A percentile compares a stretch with the other conserved stretches of the same genome.
phyloP scores from a whole-genome alignment of 805 yeast genomes.

The Yarrowia porcina region DNA sequence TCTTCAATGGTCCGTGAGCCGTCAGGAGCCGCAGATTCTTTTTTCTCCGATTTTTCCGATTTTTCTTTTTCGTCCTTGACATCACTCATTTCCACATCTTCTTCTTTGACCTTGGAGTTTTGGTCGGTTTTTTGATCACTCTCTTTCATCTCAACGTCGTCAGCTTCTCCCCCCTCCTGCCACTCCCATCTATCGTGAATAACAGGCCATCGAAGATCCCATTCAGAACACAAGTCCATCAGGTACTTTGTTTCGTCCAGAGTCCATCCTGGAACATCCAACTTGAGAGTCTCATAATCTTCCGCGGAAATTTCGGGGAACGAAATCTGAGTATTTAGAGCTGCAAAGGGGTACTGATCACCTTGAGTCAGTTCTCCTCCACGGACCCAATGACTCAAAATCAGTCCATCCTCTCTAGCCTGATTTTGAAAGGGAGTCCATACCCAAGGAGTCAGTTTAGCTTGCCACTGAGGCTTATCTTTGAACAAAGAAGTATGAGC shows the following conservation, averaged over 20 bases:
- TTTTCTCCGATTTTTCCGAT: background rate
- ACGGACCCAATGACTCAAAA: slow-evolving; percentile 81
- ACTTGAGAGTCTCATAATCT: slow-evolving; percentile 49
- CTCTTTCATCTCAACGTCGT: too few relatives aligned
- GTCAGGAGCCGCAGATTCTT: background rate
- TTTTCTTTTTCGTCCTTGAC: slow-evolving; percentile 18
- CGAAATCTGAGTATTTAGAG: slow-evolving; percentile 64
- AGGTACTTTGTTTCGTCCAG: slow-evolving; percentile 74
- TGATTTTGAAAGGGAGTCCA: slow-evolving; percentile 57
- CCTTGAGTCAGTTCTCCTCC: slow-evolving; percentile 50
- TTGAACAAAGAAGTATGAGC: slow-evolving; percentile 43
- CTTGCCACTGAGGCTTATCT: slow-evolving; percentile 56
- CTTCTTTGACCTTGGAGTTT: background rate
- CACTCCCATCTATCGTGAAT: slow-evolving; percentile 58
- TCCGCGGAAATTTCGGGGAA: slow-evolving; percentile 66
- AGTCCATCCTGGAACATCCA: slow-evolving; percentile 54
- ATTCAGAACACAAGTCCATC: slow-evolving; percentile 56
- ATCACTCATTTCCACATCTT: background rate
- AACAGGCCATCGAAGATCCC: slow-evolving; percentile 68
- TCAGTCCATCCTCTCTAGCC: slow-evolving; percentile 50
- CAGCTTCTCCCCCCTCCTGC: slow-evolving; percentile 15
- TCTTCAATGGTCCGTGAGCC: slow-evolving; percentile 63
- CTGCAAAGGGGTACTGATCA: slow-evolving; percentile 58
- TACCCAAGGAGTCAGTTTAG: slow-evolving; percentile 81
- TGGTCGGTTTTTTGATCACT: too few relatives aligned